Percentiles rank a stretch among this genome's conserved stretches.
phyloP scores from a whole-genome alignment of 176 grass and related monocot species.

The Carex myosuroides region DNA sequence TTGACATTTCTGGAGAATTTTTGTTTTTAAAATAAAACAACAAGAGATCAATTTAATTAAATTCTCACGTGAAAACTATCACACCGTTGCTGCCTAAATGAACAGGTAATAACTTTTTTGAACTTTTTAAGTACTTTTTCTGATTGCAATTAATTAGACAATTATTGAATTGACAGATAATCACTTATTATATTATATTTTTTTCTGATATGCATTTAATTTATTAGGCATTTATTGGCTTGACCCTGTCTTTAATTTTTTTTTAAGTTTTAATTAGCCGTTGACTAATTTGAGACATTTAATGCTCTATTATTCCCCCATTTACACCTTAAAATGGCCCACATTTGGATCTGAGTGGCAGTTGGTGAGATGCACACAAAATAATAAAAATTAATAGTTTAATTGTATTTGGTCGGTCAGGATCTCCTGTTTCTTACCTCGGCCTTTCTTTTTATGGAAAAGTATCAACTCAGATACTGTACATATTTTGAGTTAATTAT shows the following conservation, averaged over 20 bases:
- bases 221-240: not conserved
- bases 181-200: not conserved
- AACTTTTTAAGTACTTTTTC: too few relatives aligned
- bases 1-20: too few relatives aligned
- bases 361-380: not conserved
- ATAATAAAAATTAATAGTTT: not conserved
- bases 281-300: not conserved
- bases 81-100: too few relatives aligned
- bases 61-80: too few relatives aligned
- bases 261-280: not conserved
- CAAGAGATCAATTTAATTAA: too few relatives aligned
- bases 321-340: not conserved
- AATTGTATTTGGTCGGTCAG: not conserved
- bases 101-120: too few relatives aligned
- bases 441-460: too few relatives aligned
- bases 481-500: too few relatives aligned
- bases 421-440: too few relatives aligned
- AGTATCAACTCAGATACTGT: too few relatives aligned
- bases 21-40: too few relatives aligned
- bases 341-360: not conserved
- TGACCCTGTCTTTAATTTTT: not conserved
- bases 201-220: not conserved
- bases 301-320: not conserved
- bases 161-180: not conserved
- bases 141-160: too few relatives aligned